A percentile compares a stretch with the other conserved stretches of the same genome.
Conservation (phyloP, 352 stramenopile species). For the Phytopythium sindhum region DNA sequence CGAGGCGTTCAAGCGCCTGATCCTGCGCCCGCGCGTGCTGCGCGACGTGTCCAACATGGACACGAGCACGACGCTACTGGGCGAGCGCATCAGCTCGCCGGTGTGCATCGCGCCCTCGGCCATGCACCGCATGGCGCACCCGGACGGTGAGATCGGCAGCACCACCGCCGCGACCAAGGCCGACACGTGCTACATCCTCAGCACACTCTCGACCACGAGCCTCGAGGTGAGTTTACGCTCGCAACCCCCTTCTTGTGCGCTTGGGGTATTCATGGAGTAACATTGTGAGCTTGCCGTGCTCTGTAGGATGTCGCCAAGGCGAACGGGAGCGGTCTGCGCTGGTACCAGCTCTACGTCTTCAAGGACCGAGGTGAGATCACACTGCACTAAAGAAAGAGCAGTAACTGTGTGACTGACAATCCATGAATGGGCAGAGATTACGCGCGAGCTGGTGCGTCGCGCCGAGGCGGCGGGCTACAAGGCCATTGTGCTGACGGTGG, state of each 20-base stretch:
- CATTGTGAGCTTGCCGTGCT: neutral
- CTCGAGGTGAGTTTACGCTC: conserved; percentile 52
- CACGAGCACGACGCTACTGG: conserved; percentile 90
- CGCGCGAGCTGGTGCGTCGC: conserved; percentile 86
- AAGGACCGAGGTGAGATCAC: conserved; percentile 62
- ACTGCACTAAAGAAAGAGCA: neutral
- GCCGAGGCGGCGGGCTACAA: conserved; percentile 94
- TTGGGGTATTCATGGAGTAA: no score
- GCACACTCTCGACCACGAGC: conserved; percentile 90
- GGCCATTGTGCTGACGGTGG: conserved; percentile 94
- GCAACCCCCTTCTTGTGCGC: neutral
- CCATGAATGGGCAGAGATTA: conserved; percentile 72
- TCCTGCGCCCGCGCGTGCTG: conserved; percentile 94
- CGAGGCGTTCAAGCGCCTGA: conserved; percentile 89
- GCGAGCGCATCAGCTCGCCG: conserved; percentile 86
- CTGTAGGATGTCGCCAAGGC: conserved; percentile 47
- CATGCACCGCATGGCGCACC: conserved; percentile 95
- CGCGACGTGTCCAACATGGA: conserved; percentile 92
- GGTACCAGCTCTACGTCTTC: conserved; percentile 97
- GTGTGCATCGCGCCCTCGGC: conserved; percentile 91
- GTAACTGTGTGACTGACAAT: neutral
- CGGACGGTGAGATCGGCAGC: conserved; percentile 90
- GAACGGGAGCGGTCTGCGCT: conserved; percentile 81
- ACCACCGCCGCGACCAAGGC: conserved; percentile 77
- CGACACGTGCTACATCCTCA: conserved; percentile 91